A percentile compares a stretch with the other conserved stretches of the same genome.
These are phyloP conservation scores for Debaryomyces hansenii DNA, from an alignment of 805 yeast species.

Conservation along the genomic window DNA sequence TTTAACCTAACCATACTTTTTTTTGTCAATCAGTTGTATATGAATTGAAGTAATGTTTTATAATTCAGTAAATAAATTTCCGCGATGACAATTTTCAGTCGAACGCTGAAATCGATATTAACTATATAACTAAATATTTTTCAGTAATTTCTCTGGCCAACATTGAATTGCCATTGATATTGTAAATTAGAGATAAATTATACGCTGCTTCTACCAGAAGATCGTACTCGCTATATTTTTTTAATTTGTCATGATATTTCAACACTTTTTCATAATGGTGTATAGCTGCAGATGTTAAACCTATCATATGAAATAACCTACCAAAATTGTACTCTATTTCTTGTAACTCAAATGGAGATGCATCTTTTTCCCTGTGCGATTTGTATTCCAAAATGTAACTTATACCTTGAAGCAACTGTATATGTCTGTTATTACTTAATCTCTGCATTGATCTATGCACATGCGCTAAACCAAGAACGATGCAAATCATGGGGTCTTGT, in stretches of 20 bases:
- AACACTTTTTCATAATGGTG: conserved; percentile 72
- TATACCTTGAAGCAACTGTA: conserved; percentile 85
- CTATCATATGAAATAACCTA: conserved; percentile 79
- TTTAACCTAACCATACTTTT: conserved; percentile 79
- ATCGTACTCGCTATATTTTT: conserved; percentile 52
- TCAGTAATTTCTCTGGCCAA: conserved; percentile 67
- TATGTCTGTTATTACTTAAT: conserved; percentile 78
- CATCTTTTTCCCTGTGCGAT: conserved; percentile 44
- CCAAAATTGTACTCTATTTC: conserved; percentile 86
- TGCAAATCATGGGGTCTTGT: conserved; percentile 75
- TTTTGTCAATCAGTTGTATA: not conserved
- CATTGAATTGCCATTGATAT: conserved; percentile 66
- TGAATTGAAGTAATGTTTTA: not conserved
- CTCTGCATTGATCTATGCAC: conserved; percentile 92
- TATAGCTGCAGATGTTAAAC: conserved; percentile 72
- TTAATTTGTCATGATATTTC: conserved; percentile 29
- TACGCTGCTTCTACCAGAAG: conserved; percentile 81
- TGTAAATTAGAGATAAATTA: conserved; percentile 74
- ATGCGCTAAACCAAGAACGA: conserved; percentile 76
- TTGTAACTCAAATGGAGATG: conserved; percentile 54
- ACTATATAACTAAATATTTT: conserved; percentile 54
- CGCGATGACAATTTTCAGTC: not conserved
- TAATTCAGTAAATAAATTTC: not conserved
- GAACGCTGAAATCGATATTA: no score
- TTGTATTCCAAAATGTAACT: conserved; percentile 74